Evolutionary conservation across 352 stramenopile species (phyloP).

Genomic region (Pythium dissotocum): DNA sequence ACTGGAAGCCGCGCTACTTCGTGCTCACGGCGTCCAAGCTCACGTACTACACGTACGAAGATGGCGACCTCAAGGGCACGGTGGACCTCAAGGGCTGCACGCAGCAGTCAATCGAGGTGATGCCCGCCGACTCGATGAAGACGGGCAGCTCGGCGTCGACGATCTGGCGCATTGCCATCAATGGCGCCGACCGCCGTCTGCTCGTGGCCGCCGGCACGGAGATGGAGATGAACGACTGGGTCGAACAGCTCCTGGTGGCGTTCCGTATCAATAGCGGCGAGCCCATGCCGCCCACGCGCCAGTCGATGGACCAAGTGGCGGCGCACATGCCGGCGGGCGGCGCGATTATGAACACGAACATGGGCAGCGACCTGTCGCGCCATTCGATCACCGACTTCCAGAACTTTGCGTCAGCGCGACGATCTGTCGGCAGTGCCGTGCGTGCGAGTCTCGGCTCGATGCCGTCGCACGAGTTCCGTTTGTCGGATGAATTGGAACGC

Average conservation of each 20-base stretch:
- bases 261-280: slow-evolving; percentile 35
- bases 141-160: slow-evolving; percentile 44
- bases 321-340: background rate
- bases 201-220: slow-evolving; percentile 41
- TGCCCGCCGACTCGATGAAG: slow-evolving; percentile 47
- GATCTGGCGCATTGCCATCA: slow-evolving; percentile 53
- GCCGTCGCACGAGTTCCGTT: slow-evolving; percentile 29
- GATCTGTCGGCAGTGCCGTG: slow-evolving; percentile 29
- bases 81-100: slow-evolving; percentile 34
- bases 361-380: slow-evolving; percentile 10
- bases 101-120: slow-evolving; percentile 40
- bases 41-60: slow-evolving; percentile 39
- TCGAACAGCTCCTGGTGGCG: slow-evolving; percentile 36
- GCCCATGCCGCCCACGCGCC: slow-evolving; percentile 17
- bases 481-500: slow-evolving; percentile 35
- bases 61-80: slow-evolving; percentile 38
- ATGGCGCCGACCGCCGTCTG: slow-evolving; percentile 34
- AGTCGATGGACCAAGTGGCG: slow-evolving; percentile 8
- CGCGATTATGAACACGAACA: slow-evolving; percentile 8
- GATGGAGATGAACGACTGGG: slow-evolving; percentile 52
- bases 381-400: slow-evolving; percentile 72
- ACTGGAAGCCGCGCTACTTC: slow-evolving; percentile 61
- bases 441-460: slow-evolving; percentile 45
- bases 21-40: slow-evolving; percentile 40
- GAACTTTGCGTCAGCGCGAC: slow-evolving; percentile 68